Percentiles rank a stretch among this genome's conserved stretches.
phyloP scores from a whole-genome alignment of 768 basidiomycete species.

The Agaricus blazei region DNA sequence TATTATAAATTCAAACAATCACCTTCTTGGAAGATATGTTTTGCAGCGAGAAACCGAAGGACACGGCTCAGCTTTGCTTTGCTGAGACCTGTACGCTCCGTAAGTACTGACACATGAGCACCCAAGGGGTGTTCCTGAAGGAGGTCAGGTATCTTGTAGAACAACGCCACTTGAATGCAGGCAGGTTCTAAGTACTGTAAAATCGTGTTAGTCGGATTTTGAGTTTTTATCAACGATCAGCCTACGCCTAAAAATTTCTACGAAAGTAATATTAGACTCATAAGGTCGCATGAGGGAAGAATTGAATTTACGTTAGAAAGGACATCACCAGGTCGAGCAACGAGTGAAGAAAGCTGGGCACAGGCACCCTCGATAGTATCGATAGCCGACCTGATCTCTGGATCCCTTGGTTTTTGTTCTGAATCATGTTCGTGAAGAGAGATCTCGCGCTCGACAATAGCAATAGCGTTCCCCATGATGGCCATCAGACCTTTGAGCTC shows the following conservation, averaged over 20 bases:
- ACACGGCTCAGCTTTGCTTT: slow-evolving; percentile 31
- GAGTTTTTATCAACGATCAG: no score
- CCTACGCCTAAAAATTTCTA: slow-evolving; percentile 13
- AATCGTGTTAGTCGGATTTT: background rate
- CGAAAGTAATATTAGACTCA: background rate
- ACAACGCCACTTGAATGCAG: slow-evolving; percentile 26
- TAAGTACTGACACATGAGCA: slow-evolving; percentile 27
- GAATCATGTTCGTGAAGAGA: background rate
- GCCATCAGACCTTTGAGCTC: no score
- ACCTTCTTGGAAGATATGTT: slow-evolving; percentile 33
- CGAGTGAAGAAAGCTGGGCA: slow-evolving; percentile 20
- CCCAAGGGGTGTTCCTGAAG: slow-evolving; percentile 31
- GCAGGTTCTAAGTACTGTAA: slow-evolving; percentile 25
- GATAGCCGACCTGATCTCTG: slow-evolving; percentile 3
- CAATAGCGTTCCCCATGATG: no score
- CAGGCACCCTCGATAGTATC: slow-evolving; percentile 24
- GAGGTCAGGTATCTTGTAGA: slow-evolving; percentile 32
- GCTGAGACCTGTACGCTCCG: slow-evolving; percentile 24
- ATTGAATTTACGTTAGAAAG: slow-evolving; percentile 21
- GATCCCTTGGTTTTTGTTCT: background rate
- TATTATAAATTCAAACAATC: no score
- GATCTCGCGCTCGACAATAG: no score
- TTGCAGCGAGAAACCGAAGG: slow-evolving; percentile 33
- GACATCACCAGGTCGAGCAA: slow-evolving; percentile 23
- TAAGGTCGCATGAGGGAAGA: background rate